A percentile compares a stretch with the other conserved stretches of the same genome.
phyloP scores from a whole-genome alignment of 192 early-diverging fungal genomes.

The Phlyctochytrium planicorne region DNA sequence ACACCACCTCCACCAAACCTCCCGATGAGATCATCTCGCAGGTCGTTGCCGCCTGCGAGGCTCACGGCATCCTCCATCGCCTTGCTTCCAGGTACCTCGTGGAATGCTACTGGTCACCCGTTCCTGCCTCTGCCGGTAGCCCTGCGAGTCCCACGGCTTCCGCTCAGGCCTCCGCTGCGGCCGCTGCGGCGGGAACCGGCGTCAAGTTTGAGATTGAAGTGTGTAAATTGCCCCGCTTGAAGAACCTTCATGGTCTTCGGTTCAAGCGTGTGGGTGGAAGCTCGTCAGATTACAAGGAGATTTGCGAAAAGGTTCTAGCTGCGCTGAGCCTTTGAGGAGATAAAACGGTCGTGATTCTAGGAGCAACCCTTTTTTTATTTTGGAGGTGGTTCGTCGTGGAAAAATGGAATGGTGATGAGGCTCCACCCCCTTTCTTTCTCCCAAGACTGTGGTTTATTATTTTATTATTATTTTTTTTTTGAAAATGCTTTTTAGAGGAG shows the following conservation, averaged over 20 bases:
- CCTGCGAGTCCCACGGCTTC: background rate
- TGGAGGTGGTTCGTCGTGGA: no score
- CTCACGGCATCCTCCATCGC: slow-evolving; percentile 39
- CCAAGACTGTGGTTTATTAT: no score
- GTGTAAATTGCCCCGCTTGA: slow-evolving; percentile 76
- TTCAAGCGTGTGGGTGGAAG: slow-evolving; percentile 82
- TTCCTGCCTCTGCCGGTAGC: background rate
- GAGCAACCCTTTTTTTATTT: no score
- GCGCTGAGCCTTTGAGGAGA: background rate
- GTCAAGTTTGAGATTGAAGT: slow-evolving; percentile 77
- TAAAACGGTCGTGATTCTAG: no score
- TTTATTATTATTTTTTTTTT: no score
- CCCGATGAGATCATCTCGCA: slow-evolving; percentile 58
- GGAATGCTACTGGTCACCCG: slow-evolving; percentile 40
- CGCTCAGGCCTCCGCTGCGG: background rate
- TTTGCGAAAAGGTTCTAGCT: slow-evolving; percentile 49
- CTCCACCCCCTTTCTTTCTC: no score
- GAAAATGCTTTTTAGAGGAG: no score
- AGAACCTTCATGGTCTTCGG: slow-evolving; percentile 78
- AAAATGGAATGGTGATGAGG: no score
- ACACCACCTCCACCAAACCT: slow-evolving; percentile 57
- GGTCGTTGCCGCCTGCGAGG: slow-evolving; percentile 41
- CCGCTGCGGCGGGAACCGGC: slow-evolving; percentile 8
- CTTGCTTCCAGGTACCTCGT: slow-evolving; percentile 45
- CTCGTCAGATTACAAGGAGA: slow-evolving; percentile 84